These are phyloP conservation scores for Nothophoma quercina DNA, from an alignment of 2,329 filamentous ascomycete species.

Conservation along the genomic window DNA sequence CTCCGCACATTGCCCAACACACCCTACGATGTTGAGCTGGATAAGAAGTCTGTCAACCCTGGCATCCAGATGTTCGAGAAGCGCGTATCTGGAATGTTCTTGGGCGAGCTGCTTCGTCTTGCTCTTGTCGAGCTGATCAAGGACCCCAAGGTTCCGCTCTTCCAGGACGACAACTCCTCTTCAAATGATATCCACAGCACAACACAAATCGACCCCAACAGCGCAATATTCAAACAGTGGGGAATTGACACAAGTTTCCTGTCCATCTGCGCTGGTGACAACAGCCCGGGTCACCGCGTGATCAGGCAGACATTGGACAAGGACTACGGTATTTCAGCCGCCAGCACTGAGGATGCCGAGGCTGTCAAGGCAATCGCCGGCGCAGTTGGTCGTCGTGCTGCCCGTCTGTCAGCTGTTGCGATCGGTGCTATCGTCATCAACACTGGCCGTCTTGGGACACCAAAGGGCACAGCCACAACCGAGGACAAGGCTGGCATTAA, in stretches of 20 bases:
- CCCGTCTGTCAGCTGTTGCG: slow-evolving; percentile 85
- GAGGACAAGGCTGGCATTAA: slow-evolving; percentile 46
- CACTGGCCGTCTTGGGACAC: slow-evolving; percentile 70
- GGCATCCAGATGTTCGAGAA: slow-evolving; percentile 99
- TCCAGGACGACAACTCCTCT: slow-evolving; percentile 77
- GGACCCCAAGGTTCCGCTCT: slow-evolving; percentile 71
- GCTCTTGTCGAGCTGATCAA: slow-evolving; percentile 76
- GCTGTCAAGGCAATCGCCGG: slow-evolving; percentile 84
- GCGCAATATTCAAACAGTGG: slow-evolving; percentile 77
- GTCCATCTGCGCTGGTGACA: slow-evolving; percentile 84
- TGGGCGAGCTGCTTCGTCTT: slow-evolving; percentile 89
- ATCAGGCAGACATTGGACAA: slow-evolving; percentile 81
- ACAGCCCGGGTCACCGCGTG: slow-evolving; percentile 72
- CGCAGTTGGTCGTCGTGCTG: slow-evolving; percentile 87
- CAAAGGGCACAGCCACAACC: slow-evolving; percentile 45
- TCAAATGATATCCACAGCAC: slow-evolving; percentile 73
- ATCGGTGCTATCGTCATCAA: slow-evolving; percentile 85
- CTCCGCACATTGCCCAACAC: slow-evolving; percentile 88
- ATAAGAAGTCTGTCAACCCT: slow-evolving; percentile 83
- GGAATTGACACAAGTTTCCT: slow-evolving; percentile 91
- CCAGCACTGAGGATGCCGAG: slow-evolving; percentile 83
- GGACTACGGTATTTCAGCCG: slow-evolving; percentile 76
- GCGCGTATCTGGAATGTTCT: slow-evolving; percentile 96
- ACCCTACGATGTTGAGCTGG: slow-evolving; percentile 79
- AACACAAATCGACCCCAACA: slow-evolving; percentile 66